Percentiles rank a stretch among this genome's conserved stretches.
These are phyloP conservation scores for Phytopythium sindhum DNA, from an alignment of 352 stramenopile genomes.

Conservation along the genomic window DNA sequence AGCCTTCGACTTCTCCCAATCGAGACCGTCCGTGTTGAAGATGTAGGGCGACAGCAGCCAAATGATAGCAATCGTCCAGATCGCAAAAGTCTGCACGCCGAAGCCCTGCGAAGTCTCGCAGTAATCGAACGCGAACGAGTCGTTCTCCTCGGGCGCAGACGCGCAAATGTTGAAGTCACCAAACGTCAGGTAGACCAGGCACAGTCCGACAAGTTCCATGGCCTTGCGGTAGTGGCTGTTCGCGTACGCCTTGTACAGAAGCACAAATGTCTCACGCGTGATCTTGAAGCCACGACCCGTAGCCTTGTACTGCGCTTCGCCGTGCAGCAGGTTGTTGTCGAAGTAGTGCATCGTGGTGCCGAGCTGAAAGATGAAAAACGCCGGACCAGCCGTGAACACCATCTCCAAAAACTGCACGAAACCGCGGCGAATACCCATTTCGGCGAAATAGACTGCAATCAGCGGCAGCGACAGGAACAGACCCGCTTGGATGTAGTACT, in stretches of 20 bases:
- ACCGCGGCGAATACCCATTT: conserved; percentile 66
- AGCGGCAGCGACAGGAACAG: conserved; percentile 76
- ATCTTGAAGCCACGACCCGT: conserved; percentile 85
- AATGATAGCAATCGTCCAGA: conserved; percentile 72
- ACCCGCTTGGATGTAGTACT: conserved; percentile 84
- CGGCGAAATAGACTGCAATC: conserved; percentile 77
- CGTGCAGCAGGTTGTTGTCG: conserved; percentile 79
- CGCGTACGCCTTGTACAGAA: conserved; percentile 81
- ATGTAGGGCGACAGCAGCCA: conserved; percentile 79
- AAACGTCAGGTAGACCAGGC: conserved; percentile 71
- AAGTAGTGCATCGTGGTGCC: conserved; percentile 87
- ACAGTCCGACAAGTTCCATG: conserved; percentile 72
- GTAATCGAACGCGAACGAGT: conserved; percentile 51
- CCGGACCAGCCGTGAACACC: conserved; percentile 66
- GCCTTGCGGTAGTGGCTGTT: conserved; percentile 74
- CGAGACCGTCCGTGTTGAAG: conserved; percentile 84
- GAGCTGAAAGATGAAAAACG: conserved; percentile 81
- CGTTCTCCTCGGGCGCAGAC: conserved; percentile 31
- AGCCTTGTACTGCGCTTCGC: conserved; percentile 77
- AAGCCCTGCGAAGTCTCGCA: conserved; percentile 73
- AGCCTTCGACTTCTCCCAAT: conserved; percentile 83
- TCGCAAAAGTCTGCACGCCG: conserved; percentile 77
- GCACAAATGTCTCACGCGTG: conserved; percentile 73
- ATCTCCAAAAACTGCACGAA: conserved; percentile 77
- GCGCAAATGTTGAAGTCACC: conserved; percentile 69